Evolutionary conservation across 2,329 filamentous ascomycete genomes (phyloP).

Genomic region (Capronia epimyces): DNA sequence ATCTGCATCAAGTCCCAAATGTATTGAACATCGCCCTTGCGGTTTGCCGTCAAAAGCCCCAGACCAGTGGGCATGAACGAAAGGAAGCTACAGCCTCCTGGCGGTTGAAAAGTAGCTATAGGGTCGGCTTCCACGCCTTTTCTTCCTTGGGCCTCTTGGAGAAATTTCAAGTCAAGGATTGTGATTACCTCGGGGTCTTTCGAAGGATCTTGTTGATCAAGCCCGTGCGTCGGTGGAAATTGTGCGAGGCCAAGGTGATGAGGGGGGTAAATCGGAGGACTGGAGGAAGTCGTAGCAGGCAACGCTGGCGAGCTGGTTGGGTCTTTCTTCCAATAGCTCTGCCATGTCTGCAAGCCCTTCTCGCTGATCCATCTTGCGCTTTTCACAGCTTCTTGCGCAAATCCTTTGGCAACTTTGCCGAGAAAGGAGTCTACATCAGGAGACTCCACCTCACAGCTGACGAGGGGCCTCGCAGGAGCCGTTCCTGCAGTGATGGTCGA

Average conservation of each 20-base stretch:
- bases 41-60: slow-evolving; percentile 44
- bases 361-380: slow-evolving; percentile 48
- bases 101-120: slow-evolving; percentile 44
- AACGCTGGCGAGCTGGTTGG: slow-evolving; percentile 17
- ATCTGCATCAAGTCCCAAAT: slow-evolving; percentile 48
- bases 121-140: slow-evolving; percentile 35
- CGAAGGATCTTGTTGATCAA: slow-evolving; percentile 34
- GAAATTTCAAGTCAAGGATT: slow-evolving; percentile 42
- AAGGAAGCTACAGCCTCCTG: slow-evolving; percentile 46
- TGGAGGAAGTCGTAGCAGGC: slow-evolving; percentile 31
- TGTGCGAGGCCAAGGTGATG: slow-evolving; percentile 33
- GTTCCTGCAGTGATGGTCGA: slow-evolving; percentile 41
- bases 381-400: slow-evolving; percentile 46
- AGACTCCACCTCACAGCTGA: slow-evolving; percentile 43
- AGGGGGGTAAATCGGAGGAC: slow-evolving; percentile 29
- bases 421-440: slow-evolving; percentile 46
- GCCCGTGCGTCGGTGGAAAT: slow-evolving; percentile 46
- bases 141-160: slow-evolving; percentile 35
- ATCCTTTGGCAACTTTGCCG: slow-evolving; percentile 45
- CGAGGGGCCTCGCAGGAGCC: slow-evolving; percentile 39
- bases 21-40: slow-evolving; percentile 47
- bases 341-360: slow-evolving; percentile 47
- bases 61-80: slow-evolving; percentile 46
- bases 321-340: slow-evolving; percentile 47
- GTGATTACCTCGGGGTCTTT: slow-evolving; percentile 44